Evolutionary conservation across 306 rosid species (phyloP), one percentile per base, ranked within the genome.

Genomic region (Vigna unguiculata): DNA sequence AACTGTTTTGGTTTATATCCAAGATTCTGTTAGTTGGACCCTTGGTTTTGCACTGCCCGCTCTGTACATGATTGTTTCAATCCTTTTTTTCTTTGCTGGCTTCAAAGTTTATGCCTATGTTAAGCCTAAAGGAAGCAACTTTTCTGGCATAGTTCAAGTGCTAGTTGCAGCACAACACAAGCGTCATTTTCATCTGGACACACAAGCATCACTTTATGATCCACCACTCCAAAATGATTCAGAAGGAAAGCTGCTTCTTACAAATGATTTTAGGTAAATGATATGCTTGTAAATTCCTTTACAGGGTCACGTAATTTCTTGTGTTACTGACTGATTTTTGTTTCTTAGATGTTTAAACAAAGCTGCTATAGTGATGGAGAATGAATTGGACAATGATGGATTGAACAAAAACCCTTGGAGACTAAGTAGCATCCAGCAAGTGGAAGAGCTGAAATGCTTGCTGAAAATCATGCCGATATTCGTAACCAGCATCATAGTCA

Each of bases 11-110:
- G 91, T 93, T 11, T 89, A 89, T 65, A 75, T 93, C 0, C 91
- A 86, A 38, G 90, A 86, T 21, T 72, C 77, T 28, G 66, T 90
- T 5, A 90, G 94, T 54, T 93, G 96, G 97, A 82, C 85, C 2
- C 41, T 90, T 61, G 97, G 93, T 2, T 89, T 80, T 80, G 93
- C 82, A 3, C 53, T 90, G 1, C 93, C 91, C 1, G 52, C 79
- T 4, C 0, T 77, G 1, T 83, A 84, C 11, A 92, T 88, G 93
- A 4, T 67, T 1, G 28, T 71, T 74, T 58, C 90, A 4, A 88
- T 88, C 9, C 2, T 79, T 9, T 17, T 90, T 0, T 86, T 90
- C 85, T 77, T 85, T 46, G 20, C 60, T 70, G 94, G 96, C 0
- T n/a, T 72, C 6, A 75, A 38, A 6, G 79, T 89, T 72, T 93